Base-by-base conservation (phyloP, 2,329 filamentous ascomycete genomes). In the Fusarium scirpi region DNA sequence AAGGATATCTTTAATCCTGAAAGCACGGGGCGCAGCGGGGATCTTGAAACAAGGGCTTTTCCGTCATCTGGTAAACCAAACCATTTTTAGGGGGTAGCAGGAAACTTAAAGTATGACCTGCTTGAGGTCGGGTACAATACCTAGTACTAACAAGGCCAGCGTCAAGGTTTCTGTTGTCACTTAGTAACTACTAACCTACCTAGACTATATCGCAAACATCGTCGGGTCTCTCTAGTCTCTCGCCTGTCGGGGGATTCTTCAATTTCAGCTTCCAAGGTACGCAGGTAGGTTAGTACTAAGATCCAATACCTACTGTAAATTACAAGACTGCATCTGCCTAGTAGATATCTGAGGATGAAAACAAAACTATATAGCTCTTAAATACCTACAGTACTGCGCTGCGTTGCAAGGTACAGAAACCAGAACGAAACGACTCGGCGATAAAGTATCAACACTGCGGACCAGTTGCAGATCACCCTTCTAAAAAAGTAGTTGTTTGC, bases 21-120 rank as follows among this genome's bases (percentile, higher is more conserved):
- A 22, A 41, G 27, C 45, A 47, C 58, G 58, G 63, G 67, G 67
- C 67, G 38, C 45, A 46, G 59, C 49, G 59, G 54, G 52, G 65
- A 49, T 66, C 30, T 46, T 71, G 68, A 71, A 71, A 71, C 68
- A 49, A 62, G 59, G 68, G 48, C 60, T 41, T 65, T 62, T 56
- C 68, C 64, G 43, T 44, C 27, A 58, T 47, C 41, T 67, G 51
- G 63, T 58, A 53, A 60, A 48, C 62, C 51, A 34, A 24, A 43
- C 58, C 51, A 32, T 52, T 49, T 45, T 34, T 47, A 41, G 43
- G 58, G 40, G 18, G 58, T 29, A 18, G 34, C 34, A 38, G 34
- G 11, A 38, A 38, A 38, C 34, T 7, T 38, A 38, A 38, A 38
- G 18, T n/a, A 49, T 34, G 11, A 58, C 46, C n/a, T 44, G 57